Conservation (phyloP, 495 filamentous ascomycete species). For the Beverwykella pulmonaria region DNA sequence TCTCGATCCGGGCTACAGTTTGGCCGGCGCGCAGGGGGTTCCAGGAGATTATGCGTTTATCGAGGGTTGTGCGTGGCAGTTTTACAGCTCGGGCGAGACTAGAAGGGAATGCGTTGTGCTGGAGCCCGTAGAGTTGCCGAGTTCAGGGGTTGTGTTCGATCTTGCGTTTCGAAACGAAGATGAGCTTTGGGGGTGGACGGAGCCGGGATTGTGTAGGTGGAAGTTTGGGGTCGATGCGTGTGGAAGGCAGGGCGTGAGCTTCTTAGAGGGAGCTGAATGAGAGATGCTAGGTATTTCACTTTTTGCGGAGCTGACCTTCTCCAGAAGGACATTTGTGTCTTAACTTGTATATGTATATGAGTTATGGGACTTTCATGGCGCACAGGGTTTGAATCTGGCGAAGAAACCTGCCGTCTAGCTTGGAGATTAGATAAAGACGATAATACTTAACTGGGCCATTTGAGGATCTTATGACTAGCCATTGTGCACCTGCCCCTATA, state of each 20-base stretch:
- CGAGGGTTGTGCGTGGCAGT: slow-evolving; percentile 29
- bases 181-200: slow-evolving; percentile 32
- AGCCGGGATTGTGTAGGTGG: slow-evolving; percentile 29
- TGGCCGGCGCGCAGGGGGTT: slow-evolving; percentile 3
- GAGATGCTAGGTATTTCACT: too few species aligned
- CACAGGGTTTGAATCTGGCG: too few species aligned
- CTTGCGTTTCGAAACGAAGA: slow-evolving; percentile 25
- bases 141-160: slow-evolving; percentile 18
- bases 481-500: too few species aligned
- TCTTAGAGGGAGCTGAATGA: not conserved
- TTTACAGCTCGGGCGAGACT: slow-evolving; percentile 9
- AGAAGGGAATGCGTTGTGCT: slow-evolving; percentile 19
- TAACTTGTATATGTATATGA: too few species aligned
- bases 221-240: slow-evolving; percentile 13
- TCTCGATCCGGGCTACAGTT: slow-evolving; percentile 15
- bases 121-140: slow-evolving; percentile 23
- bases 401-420: too few species aligned
- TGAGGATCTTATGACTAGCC: too few species aligned
- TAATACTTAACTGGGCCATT: too few species aligned
- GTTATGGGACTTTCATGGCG: too few species aligned
- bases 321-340: too few species aligned
- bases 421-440: too few species aligned
- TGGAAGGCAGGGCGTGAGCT: not conserved
- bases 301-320: too few species aligned
- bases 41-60: slow-evolving; percentile 31